Percentiles rank a stretch among this genome's conserved stretches.
Evolutionary conservation across 208 protist genomes (phyloP).

Genomic region (Wallacemonas sp.): DNA sequence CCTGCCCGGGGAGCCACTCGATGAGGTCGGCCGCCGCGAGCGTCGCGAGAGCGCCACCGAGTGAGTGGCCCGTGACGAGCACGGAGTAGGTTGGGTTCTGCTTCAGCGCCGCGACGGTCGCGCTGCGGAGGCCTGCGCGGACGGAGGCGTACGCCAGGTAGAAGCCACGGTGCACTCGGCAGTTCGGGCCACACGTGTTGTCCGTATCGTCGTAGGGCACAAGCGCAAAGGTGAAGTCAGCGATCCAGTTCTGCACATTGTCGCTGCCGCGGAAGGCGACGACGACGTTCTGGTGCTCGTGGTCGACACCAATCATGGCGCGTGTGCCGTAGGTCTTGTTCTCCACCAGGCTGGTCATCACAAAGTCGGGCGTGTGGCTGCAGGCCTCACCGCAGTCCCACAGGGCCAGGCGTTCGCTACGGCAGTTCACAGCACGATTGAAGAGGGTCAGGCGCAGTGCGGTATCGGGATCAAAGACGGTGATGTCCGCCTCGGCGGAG

Average conservation of each 20-base stretch:
- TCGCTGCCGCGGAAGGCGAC: conserved; percentile 34
- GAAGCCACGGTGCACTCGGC: conserved; percentile 49
- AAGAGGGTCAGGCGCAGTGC: not conserved
- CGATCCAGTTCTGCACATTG: conserved; percentile 50
- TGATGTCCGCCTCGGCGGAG: not conserved
- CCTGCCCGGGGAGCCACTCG: conserved; percentile 2
- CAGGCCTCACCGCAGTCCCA: conserved; percentile 45
- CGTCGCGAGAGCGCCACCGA: conserved; percentile 48
- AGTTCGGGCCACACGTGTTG: conserved; percentile 22
- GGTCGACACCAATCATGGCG: conserved; percentile 39
- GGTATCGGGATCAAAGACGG: not conserved
- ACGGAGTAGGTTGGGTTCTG: conserved; percentile 25
- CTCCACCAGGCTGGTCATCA: conserved; percentile 28
- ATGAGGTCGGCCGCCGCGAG: conserved; percentile 35
- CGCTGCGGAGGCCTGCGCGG: not conserved
- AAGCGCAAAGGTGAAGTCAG: conserved; percentile 19
- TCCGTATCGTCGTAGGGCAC: conserved; percentile 24
- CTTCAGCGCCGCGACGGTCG: conserved; percentile 16
- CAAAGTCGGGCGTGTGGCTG: conserved; percentile 24
- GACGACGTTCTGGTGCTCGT: conserved; percentile 23
- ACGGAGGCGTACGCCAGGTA: conserved; percentile 30
- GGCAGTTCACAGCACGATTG: conserved; percentile 36
- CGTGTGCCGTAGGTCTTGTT: conserved; percentile 41
- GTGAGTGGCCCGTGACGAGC: conserved; percentile 55
- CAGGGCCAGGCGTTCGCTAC: conserved; percentile 11